These are phyloP conservation scores for Cymbopogon flexuosus DNA, from an alignment of 202 grass and related monocot genomes.

Conservation along the genomic window DNA sequence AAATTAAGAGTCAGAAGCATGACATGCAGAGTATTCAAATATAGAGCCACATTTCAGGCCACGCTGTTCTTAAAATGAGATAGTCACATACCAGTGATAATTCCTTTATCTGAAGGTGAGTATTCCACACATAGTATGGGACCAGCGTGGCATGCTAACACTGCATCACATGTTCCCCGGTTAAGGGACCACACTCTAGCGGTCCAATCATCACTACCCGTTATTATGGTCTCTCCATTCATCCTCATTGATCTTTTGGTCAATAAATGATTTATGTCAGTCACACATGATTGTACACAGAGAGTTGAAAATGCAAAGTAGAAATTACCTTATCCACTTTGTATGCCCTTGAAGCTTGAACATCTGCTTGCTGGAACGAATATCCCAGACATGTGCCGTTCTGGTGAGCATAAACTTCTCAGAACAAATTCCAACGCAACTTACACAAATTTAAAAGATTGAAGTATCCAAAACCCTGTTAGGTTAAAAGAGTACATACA, in stretches of 20 bases:
- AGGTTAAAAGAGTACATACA: slow-evolving; percentile 55
- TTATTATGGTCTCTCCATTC: slow-evolving; percentile 82
- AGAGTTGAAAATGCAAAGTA: neutral
- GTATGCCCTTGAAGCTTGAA: slow-evolving; percentile 94
- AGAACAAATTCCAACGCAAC: slow-evolving; percentile 26
- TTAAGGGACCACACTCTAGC: slow-evolving; percentile 94
- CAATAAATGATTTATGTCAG: slow-evolving; percentile 25
- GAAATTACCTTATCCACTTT: slow-evolving; percentile 92
- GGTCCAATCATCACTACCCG: slow-evolving; percentile 99
- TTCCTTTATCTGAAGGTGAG: slow-evolving; percentile 93
- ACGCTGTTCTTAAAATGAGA: slow-evolving; percentile 4
- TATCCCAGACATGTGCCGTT: slow-evolving; percentile 94
- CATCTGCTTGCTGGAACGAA: slow-evolving; percentile 84
- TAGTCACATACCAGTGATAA: slow-evolving; percentile 78
- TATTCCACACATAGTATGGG: slow-evolving; percentile 87
- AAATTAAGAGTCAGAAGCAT: slow-evolving; percentile 26
- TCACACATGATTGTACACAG: neutral
- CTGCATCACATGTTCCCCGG: slow-evolving; percentile 80
- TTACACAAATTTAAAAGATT: slow-evolving; percentile 25
- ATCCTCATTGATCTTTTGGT: slow-evolving; percentile 85
- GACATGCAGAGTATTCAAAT: slow-evolving; percentile 14
- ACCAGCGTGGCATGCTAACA: slow-evolving; percentile 94
- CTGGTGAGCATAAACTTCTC: slow-evolving; percentile 43
- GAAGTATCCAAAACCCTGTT: slow-evolving; percentile 24
- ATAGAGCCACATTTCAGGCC: slow-evolving; percentile 2